Evolutionary conservation across 108 stramenopile genomes (phyloP), one percentile per base, ranked within the genome.

Genomic region (Stephanodiscus minutulus): DNA sequence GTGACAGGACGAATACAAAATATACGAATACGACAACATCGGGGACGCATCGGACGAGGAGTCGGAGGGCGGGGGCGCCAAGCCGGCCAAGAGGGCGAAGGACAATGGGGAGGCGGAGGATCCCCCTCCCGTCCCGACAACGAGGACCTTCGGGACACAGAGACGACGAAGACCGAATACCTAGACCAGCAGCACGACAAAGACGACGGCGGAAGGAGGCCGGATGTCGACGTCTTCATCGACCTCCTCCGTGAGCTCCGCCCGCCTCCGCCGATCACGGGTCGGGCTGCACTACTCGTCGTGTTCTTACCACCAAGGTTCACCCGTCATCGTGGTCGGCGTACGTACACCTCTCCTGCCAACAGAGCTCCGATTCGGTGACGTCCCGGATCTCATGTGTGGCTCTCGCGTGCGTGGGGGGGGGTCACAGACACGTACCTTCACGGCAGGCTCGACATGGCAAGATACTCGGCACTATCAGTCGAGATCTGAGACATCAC

Each of bases 371-470:
- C 86, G 94, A 11, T 91, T 87, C 68, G 87, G 83, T 7, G 79
- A 87, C 37, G 48, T 73, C 10, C 82, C 85, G 5, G 89, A 90
- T 55, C 54, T 95, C 47, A 70, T 95, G 11, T 95, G 94, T n/a
- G n/a, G n/a, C n/a, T n/a, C n/a, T n/a, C n/a, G 94, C 66, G 91
- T 28, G 91, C 91, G 29, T 87, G 88, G 52, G 90, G 91, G 3
- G 94, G 94, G 0, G 87, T 92, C 12, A 88, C 91, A 31, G 91
- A 90, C 73, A 86, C 90, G 21, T 91, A 86, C 61, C 50, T 89
- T 28, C 90, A 92, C 55, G 73, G 87, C 21, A 66, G 88, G 10
- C 20, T 95, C 9, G 94, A 95, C 80, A 64, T 86, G 13, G 61
- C 66, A 10, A 90, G 90, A 20, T 95, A 88, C 61, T 58, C 82